Percentiles rank a stretch among this genome's conserved stretches.
These are phyloP conservation scores for Clavaria fumosa DNA, from an alignment of 768 basidiomycete species.

Conservation along the genomic window DNA sequence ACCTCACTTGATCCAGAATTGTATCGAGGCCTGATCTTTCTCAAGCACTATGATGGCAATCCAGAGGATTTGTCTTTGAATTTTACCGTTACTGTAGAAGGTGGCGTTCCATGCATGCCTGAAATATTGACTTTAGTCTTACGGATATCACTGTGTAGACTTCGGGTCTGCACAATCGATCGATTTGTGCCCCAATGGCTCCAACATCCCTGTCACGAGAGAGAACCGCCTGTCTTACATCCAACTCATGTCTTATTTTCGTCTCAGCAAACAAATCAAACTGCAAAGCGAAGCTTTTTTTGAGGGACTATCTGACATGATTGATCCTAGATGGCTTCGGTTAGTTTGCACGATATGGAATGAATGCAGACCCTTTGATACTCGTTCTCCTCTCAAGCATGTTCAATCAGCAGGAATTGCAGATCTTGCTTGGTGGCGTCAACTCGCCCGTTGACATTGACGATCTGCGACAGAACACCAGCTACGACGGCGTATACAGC, in stretches of 20 bases:
- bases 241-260: constrained; percentile 76
- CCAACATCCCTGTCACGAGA: constrained; percentile 68
- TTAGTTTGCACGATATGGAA: too few species aligned
- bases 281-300: constrained; percentile 78
- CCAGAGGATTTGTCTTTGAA: constrained; percentile 81
- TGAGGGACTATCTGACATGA: constrained; percentile 82
- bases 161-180: constrained; percentile 64
- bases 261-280: constrained; percentile 79
- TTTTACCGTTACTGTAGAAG: constrained; percentile 79
- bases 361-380: too few species aligned
- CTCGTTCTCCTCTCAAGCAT: constrained; percentile 47
- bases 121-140: background rate
- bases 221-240: constrained; percentile 89
- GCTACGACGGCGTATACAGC: constrained; percentile 71
- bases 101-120: constrained; percentile 24
- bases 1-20: constrained; percentile 83
- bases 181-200: constrained; percentile 71
- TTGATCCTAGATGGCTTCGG: constrained; percentile 81
- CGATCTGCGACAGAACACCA: constrained; percentile 62
- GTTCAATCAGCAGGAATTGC: constrained; percentile 96
- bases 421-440: constrained; percentile 80
- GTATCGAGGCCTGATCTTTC: constrained; percentile 80
- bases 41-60: constrained; percentile 83
- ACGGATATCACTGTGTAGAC: constrained; percentile 28
- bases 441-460: constrained; percentile 74